Evolutionary conservation across 75 land plant genomes (phyloP), one percentile per base, ranked within the genome.

Genomic region (Adiantum capillusveneris): DNA sequence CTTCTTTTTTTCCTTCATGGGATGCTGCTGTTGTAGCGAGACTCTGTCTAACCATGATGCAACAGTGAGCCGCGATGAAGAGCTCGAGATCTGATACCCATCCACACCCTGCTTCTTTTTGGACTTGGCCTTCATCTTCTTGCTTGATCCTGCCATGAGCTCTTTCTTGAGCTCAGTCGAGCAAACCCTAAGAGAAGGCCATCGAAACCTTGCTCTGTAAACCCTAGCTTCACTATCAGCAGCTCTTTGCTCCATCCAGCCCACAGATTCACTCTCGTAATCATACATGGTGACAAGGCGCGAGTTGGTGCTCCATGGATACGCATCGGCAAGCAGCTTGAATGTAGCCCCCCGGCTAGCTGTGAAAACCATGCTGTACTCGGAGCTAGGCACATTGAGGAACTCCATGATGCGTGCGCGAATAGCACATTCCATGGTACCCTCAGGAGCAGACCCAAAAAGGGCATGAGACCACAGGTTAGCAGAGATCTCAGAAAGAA

Each of bases 251-350:
- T 77, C 82, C 85, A 88, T 76, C 80, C 72, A 79, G 70, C 65
- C 77, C 49, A 88, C 79, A 3, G 93, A 88, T 56, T 88, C 83
- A 59, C 93, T 84, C 64, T 88, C 88, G 58, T 88, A 70, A 76
- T 88, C 93, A 76, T 85, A 88, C 85, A 88, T 81, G 22, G 88
- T 88, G 55, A 88, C 55, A 59, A 88, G 60, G 58, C 72, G 75
- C 63, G 69, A 71, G 27, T 81, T 88, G 1, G 77, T 66, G 0
- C 79, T 80, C 57, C 85, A 88, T n/a, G 84, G 83, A 58, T 88
- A 88, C 0, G 80, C 79, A 12, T 85, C 85, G 39, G 88, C 85
- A 13, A 88, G 62, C 64, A 88, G 64, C 46, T 70, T 76, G 61
- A 85, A 88, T 0, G 93, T 85, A 20, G 89, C 79, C 0, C 93